Evolutionary conservation across 2,329 filamentous ascomycete species (phyloP), one percentile per base, ranked within the genome.

Genomic region (Laburnicola sp.): DNA sequence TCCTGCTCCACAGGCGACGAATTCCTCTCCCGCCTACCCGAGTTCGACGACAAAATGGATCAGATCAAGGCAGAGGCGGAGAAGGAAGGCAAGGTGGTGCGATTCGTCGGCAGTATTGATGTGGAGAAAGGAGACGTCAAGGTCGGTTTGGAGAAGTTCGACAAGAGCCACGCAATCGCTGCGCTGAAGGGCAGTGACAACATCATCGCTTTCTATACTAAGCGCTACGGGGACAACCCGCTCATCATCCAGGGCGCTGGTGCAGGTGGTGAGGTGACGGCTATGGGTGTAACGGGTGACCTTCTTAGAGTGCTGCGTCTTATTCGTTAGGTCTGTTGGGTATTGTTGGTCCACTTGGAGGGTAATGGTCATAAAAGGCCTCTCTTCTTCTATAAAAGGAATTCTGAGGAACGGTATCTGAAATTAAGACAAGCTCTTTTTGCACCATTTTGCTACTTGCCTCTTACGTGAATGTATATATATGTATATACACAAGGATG

Each of bases 131-230:
- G 90, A 71, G 78, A 86, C 62, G 88, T 97, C 72, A 95, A 92
- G 79, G 94, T 99, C 51, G 93, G 94, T 2, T 76, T 99, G 59
- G 87, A 97, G 80, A 89, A 88, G 76, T 80, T 80, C 63, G 91
- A 96, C 60, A 85, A 84, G 63, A 89, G 88, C 54, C 91, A 95
- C 69, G 89, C 94, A 9, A 97, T 99, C 76, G 94, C 94, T 10
- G 88, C 89, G 41, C 81, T 99, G 51, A 96, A 96, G 82, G 94
- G 94, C 31, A 97, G 92, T 74, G 94, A 97, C 73, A 99, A 99
- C 79, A 96, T 99, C 72, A 96, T 99, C 71, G 96, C 87, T 79
- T 97, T 99, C 80, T 96, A 97, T 76, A 99, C 94, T 4, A 88
- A 95, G 80, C 83, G 94, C 65, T 99, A 99, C 70, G 91, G 91